Percentiles rank a stretch among this genome's conserved stretches.
Evolutionary conservation across 495 filamentous ascomycete species (phyloP).

Genomic region (Podospora didyma): DNA sequence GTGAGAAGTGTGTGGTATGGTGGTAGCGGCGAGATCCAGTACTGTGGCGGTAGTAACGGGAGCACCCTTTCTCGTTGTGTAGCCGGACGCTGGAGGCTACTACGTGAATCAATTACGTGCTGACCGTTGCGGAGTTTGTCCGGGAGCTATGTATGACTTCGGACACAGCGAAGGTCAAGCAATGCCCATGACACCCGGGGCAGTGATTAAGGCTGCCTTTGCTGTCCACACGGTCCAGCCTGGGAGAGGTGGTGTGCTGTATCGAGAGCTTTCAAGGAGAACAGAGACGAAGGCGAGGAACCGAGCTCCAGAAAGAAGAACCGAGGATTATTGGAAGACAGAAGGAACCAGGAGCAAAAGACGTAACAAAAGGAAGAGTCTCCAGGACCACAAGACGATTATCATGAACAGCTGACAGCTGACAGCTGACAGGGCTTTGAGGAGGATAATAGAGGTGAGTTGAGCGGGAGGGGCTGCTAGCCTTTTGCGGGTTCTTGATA

Average conservation of each 20-base stretch:
- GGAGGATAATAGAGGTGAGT: background rate
- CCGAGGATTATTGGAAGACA: background rate
- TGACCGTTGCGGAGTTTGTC: constrained; percentile 14
- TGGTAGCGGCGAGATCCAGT: constrained; percentile 15
- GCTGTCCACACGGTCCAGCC: constrained; percentile 12
- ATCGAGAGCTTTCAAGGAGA: background rate
- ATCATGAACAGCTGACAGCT: constrained; percentile 16
- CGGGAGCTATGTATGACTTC: constrained; percentile 8
- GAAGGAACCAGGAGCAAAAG: constrained; percentile 10
- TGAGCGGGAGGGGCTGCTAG: constrained; percentile 18
- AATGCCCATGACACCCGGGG: constrained; percentile 4
- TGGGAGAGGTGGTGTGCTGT: background rate
- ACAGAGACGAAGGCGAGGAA: background rate
- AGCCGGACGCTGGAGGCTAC: constrained; percentile 7
- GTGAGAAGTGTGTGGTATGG: constrained; percentile 3
- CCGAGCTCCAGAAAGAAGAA: background rate
- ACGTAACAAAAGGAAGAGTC: constrained; percentile 12
- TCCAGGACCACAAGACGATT: constrained; percentile 22
- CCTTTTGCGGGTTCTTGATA: constrained; percentile 18
- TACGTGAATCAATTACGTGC: constrained; percentile 15
- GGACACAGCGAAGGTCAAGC: constrained; percentile 1
- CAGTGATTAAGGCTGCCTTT: constrained; percentile 1
- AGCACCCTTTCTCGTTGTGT: constrained; percentile 18
- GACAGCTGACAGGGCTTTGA: constrained; percentile 7
- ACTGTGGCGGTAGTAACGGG: constrained; percentile 15